A percentile compares a stretch with the other conserved stretches of the same genome.
phyloP scores from a whole-genome alignment of 2,329 filamentous ascomycete genomes.

The Endothia cerciana region DNA sequence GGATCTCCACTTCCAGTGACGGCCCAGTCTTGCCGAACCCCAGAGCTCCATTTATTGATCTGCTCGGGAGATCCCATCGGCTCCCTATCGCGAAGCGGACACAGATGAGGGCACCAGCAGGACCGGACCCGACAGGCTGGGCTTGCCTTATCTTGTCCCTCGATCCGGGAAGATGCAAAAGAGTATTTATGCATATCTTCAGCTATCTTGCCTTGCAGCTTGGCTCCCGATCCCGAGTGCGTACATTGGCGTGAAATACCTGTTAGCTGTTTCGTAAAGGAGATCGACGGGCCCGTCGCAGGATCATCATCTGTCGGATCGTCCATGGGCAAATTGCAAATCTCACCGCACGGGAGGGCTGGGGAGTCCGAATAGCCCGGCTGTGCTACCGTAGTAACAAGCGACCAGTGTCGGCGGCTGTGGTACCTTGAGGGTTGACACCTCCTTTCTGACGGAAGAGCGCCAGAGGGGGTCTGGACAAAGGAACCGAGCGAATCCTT shows the following conservation, averaged over 20 bases:
- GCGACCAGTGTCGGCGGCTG: neutral
- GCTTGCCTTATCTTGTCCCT: neutral
- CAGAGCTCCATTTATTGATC: constrained; percentile 10
- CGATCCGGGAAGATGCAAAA: constrained; percentile 18
- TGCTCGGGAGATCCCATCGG: constrained; percentile 4
- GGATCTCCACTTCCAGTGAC: constrained; percentile 6
- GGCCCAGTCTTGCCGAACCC: constrained; percentile 8
- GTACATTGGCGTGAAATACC: neutral
- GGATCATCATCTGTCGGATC: neutral
- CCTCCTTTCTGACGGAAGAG: neutral
- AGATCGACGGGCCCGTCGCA: neutral
- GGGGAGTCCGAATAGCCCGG: neutral
- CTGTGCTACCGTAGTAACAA: neutral
- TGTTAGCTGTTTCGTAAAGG: neutral
- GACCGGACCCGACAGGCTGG: constrained; percentile 19
- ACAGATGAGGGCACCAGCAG: neutral
- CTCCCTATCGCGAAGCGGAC: neutral
- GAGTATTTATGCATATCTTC: constrained; percentile 7
- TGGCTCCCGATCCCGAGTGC: neutral
- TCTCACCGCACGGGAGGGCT: neutral
- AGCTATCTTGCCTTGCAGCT: constrained; percentile 4
- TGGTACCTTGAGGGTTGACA: neutral
- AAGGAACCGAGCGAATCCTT: constrained; percentile 11
- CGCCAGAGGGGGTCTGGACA: neutral
- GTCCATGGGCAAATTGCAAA: constrained; percentile 7